Evolutionary conservation across 306 rosid species (phyloP), one percentile per base, ranked within the genome.

Genomic region (Pueraria montana): DNA sequence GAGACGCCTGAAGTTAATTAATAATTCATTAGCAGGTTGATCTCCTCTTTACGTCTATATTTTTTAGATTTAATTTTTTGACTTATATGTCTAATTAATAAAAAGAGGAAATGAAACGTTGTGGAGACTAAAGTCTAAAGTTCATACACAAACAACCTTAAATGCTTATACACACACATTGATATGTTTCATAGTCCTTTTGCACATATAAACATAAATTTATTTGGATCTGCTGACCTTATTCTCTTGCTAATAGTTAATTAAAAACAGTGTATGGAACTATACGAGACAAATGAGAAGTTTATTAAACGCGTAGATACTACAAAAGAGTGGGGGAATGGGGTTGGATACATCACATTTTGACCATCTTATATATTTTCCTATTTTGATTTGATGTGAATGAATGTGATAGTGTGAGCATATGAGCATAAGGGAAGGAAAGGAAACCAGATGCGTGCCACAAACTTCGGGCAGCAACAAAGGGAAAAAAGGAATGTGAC

Each of bases 391-490:
- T 65, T 74, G 81, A 82, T 70, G 74, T 70, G 79, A 34, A 27
- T 55, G 87, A 84, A 38, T 26, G 64, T 62, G 84, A 73, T 72
- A 77, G 52, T 48, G 43, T 74, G 50, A 73, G 67, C 56, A 52
- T 8, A 50, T 8, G 62, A 24, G 27, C 61, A 70, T 11, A 55
- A 40, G 23, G 43, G 34, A 83, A 11, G 43, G 43, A 38, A 38
- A 38, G 43, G 11, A 11, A 38, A 72, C 68, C 64, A 61, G 63
- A 80, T 40, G 83, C 65, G 83, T 85, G 87, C 79, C 94, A 82
- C 80, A 86, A 89, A 89, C 82, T 86, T 64, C 65, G 83, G 90
- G 72, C 61, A 75, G 65, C 72, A 89, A 79, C 14, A 73, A 17
- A 11, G 8, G 43, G 63, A 24, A 3, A 17, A 24, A 72, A 13